Conservation (phyloP, 2,329 filamentous ascomycete species). For the Chaetomiaceae sp. region DNA sequence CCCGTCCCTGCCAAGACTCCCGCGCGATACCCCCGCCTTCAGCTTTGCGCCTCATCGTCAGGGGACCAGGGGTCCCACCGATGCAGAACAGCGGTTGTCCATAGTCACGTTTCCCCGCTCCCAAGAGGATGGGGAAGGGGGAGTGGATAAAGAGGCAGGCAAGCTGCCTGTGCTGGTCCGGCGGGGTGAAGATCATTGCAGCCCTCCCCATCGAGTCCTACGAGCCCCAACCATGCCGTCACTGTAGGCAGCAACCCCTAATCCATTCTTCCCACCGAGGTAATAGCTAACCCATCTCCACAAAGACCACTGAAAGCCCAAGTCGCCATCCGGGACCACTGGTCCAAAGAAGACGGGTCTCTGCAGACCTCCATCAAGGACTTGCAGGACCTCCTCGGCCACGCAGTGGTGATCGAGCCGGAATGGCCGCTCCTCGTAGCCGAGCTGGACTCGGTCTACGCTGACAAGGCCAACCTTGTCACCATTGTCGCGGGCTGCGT, state of each 20-base stretch:
- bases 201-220: neutral
- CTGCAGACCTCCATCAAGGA: slow-evolving; percentile 31
- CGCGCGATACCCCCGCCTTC: slow-evolving; percentile 13
- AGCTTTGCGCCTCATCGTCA: slow-evolving; percentile 15
- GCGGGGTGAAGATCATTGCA: neutral
- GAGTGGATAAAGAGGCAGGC: neutral
- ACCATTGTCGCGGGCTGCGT: slow-evolving; percentile 34
- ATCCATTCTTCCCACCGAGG: neutral
- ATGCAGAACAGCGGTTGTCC: too few relatives aligned
- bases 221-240: slow-evolving; percentile 19
- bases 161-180: neutral
- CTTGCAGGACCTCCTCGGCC: slow-evolving; percentile 33
- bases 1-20: slow-evolving; percentile 14
- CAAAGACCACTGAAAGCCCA: slow-evolving; percentile 42
- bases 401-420: slow-evolving; percentile 36
- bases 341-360: slow-evolving; percentile 33
- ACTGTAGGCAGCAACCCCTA: slow-evolving; percentile 6
- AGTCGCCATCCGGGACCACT: slow-evolving; percentile 40
- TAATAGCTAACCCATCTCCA: neutral
- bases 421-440: slow-evolving; percentile 41
- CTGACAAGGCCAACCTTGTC: slow-evolving; percentile 38
- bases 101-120: neutral
- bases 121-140: neutral
- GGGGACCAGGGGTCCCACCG: too few relatives aligned
- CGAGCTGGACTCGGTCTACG: slow-evolving; percentile 35